Percentiles rank a stretch among this genome's conserved stretches.
Evolutionary conservation across 306 rosid species (phyloP).

Genomic region (Cicer yamashitae): DNA sequence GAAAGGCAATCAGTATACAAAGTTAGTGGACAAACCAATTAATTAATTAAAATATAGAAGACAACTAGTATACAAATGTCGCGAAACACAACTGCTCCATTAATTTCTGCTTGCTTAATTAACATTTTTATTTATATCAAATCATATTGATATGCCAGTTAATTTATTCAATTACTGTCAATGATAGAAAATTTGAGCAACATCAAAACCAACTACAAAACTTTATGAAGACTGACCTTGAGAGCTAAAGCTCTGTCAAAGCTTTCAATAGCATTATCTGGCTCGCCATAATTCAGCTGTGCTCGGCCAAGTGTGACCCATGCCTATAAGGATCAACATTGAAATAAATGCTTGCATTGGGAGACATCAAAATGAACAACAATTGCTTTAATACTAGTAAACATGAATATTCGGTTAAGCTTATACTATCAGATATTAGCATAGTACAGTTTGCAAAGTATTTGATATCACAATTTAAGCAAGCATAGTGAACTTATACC

Average conservation of each 20-base stretch:
- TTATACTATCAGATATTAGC: slow-evolving; percentile 8
- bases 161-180: background rate
- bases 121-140: too few relatives aligned
- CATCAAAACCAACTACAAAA: slow-evolving; percentile 29
- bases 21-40: too few relatives aligned
- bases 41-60: too few relatives aligned
- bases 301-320: slow-evolving; percentile 97
- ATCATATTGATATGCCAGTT: too few relatives aligned
- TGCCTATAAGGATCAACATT: slow-evolving; percentile 59
- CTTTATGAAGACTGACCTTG: slow-evolving; percentile 61
- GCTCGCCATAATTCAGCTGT: slow-evolving; percentile 90
- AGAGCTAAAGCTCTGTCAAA: slow-evolving; percentile 82
- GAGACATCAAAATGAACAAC: slow-evolving; percentile 16
- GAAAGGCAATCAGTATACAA: too few relatives aligned
- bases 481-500: background rate
- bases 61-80: too few relatives aligned
- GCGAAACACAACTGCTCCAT: too few relatives aligned
- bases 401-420: slow-evolving; percentile 5
- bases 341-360: slow-evolving; percentile 5
- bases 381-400: slow-evolving; percentile 22
- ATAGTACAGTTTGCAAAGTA: background rate
- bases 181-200: background rate
- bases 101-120: too few relatives aligned
- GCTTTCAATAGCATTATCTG: slow-evolving; percentile 81
- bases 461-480: slow-evolving; percentile 26